Evolutionary conservation across 2,329 filamentous ascomycete species (phyloP).

Genomic region (Neurospora crassa): DNA sequence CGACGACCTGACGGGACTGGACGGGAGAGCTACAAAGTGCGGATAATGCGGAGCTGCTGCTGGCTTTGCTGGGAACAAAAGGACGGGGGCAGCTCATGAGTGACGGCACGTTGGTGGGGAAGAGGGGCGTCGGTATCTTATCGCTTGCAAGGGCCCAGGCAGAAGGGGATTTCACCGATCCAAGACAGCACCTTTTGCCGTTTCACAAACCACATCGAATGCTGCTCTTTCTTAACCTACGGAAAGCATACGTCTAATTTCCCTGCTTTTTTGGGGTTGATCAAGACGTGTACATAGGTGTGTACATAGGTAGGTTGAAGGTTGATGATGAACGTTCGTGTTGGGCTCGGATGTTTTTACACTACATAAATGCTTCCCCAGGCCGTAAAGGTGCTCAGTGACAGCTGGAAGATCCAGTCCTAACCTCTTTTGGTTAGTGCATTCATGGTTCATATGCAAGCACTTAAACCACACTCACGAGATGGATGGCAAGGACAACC

Average conservation of each 20-base stretch:
- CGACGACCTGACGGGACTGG: neutral
- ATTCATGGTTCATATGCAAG: neutral
- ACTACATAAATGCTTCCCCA: neutral
- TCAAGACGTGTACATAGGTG: neutral
- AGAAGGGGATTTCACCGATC: neutral
- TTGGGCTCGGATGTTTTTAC: neutral
- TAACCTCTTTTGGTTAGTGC: neutral
- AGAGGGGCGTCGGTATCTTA: neutral
- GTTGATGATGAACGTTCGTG: neutral
- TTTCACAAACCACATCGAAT: neutral
- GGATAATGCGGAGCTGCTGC: neutral
- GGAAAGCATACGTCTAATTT: neutral
- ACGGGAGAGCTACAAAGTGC: neutral
- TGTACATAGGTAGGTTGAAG: neutral
- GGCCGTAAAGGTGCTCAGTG: neutral
- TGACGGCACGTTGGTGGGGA: neutral
- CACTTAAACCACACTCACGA: neutral
- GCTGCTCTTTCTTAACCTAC: neutral
- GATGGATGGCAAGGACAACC: neutral
- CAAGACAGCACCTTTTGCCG: neutral
- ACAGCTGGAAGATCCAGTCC: neutral
- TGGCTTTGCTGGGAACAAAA: neutral
- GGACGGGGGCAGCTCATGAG: neutral
- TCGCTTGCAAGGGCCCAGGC: neutral
- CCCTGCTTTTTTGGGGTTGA: neutral